These are phyloP conservation scores for Mucor indicus DNA, from an alignment of 371 early-diverging fungal species.

Conservation along the genomic window DNA sequence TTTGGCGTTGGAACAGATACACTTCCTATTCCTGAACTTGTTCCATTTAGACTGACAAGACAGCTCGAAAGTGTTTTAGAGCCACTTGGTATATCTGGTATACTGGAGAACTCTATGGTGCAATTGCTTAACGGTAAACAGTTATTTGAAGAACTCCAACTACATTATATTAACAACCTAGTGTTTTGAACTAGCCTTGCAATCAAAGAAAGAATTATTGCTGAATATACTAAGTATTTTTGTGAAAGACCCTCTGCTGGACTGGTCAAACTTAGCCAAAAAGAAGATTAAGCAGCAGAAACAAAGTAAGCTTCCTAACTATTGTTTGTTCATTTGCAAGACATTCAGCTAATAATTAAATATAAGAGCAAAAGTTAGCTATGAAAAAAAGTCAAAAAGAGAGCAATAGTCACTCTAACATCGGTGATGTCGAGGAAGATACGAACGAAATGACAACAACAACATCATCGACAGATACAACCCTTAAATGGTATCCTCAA, in stretches of 20 bases:
- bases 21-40: conserved; percentile 66
- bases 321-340: neutral
- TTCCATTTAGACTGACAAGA: conserved; percentile 66
- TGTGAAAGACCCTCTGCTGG: conserved; percentile 66
- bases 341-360: neutral
- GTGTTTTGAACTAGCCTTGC: conserved; percentile 48
- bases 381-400: neutral
- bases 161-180: neutral
- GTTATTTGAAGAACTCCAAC: neutral
- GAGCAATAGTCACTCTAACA: too few species aligned
- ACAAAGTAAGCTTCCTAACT: conserved; percentile 32
- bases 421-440: too few species aligned
- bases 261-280: conserved; percentile 62
- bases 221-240: conserved; percentile 70
- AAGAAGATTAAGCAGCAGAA: conserved; percentile 50
- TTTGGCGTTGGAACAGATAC: conserved; percentile 73
- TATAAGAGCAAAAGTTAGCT: neutral
- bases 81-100: conserved; percentile 56
- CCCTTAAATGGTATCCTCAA: conserved; percentile 67
- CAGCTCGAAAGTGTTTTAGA: conserved; percentile 53
- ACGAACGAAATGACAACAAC: neutral
- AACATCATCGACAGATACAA: neutral
- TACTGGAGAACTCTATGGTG: conserved; percentile 57
- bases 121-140: conserved; percentile 47
- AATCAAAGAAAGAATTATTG: conserved; percentile 43